Evolutionary conservation across 129 eudicot species (phyloP), one percentile per base, ranked within the genome.

Genomic region (Deinandra increscens): DNA sequence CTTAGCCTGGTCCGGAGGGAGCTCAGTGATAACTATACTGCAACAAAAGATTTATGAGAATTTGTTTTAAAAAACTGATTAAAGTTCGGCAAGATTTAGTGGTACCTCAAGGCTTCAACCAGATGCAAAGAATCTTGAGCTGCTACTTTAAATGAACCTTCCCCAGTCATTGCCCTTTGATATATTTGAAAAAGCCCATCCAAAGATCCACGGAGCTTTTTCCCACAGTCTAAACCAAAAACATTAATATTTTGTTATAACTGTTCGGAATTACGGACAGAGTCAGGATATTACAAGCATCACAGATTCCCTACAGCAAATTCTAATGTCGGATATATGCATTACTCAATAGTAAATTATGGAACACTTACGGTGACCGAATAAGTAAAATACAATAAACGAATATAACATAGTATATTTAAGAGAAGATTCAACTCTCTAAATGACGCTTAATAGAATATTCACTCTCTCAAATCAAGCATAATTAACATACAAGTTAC

Each of bases 21-120:
- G 94, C 78, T 94, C 97, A 34, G 99, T 90, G 62, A 94, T 90
- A 73, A 94, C 97, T 83, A 90, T 87, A 73, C 99, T 94, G 91
- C 84, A 78, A 76, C 73, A 33, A 33, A 80, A 51, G 60, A 75
- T 39, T 69, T 43, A 69, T 48, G 53, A 79, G 64, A 78, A 61
- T 4, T 56, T 38, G 39, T 6, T 39, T 68, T 48, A 64, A 50
- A 5, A 0, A 44, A 45, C 23, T 20, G 63, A 66, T 60, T 13
- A 34, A 17, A 10, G 0, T 43, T 68, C 17, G 45, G 61, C 29
- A 38, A 45, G 75, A 82, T 59, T 55, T 20, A 59, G 23, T 20
- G 22, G 43, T 85, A 94, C 99, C 99, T 94, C 60, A 94, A 73
- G 55, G 99, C 99, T 82, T 94, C 99, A 54, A 94, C 99, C 20